These are phyloP conservation scores for Brassica carinata DNA, from an alignment of 345 rosid genomes.

Conservation along the genomic window DNA sequence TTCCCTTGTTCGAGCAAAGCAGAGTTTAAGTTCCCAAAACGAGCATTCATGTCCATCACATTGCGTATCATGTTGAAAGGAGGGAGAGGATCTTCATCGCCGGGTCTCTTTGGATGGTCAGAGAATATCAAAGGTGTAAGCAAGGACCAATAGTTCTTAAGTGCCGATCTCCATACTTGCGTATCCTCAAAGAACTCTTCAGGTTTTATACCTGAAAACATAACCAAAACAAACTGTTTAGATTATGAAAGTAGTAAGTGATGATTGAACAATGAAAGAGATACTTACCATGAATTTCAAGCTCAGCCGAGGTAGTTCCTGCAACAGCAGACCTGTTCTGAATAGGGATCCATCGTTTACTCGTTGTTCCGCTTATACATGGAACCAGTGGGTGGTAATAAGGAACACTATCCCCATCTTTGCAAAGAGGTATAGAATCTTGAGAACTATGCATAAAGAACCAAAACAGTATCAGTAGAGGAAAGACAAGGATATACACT, in stretches of 20 bases:
- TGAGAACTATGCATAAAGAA: slow-evolving; percentile 47
- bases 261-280: background rate
- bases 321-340: slow-evolving; percentile 75
- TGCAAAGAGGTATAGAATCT: slow-evolving; percentile 66
- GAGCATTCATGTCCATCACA: slow-evolving; percentile 99
- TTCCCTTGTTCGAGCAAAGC: slow-evolving; percentile 77
- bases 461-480: slow-evolving; percentile 8
- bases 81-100: slow-evolving; percentile 98
- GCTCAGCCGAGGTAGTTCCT: slow-evolving; percentile 58
- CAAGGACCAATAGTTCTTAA: slow-evolving; percentile 91
- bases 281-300: slow-evolving; percentile 59
- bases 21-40: slow-evolving; percentile 76
- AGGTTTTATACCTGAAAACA: slow-evolving; percentile 47
- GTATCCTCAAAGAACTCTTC: slow-evolving; percentile 78
- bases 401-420: slow-evolving; percentile 58
- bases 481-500: background rate
- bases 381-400: slow-evolving; percentile 83
- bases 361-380: slow-evolving; percentile 77
- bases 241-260: background rate
- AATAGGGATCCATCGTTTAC: slow-evolving; percentile 86
- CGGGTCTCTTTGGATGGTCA: slow-evolving; percentile 99
- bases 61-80: slow-evolving; percentile 97
- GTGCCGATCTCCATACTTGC: slow-evolving; percentile 72
- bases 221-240: background rate
- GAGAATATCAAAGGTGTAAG: slow-evolving; percentile 96